Evolutionary conservation across 805 yeast species (phyloP).

Genomic region (Candida pseudofarinosa): DNA sequence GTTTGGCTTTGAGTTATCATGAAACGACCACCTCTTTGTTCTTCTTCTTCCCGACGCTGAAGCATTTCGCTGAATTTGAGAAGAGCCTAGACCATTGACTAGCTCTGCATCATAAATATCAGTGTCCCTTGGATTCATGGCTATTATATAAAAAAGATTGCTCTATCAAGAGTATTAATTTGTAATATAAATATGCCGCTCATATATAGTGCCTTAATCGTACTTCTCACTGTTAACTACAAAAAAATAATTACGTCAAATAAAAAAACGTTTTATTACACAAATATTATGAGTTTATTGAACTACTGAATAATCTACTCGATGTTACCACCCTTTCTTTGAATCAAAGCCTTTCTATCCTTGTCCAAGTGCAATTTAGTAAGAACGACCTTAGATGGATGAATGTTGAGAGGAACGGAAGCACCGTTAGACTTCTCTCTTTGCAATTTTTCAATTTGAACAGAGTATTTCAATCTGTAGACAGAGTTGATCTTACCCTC

Average conservation of each 20-base stretch:
- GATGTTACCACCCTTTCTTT: constrained; percentile 96
- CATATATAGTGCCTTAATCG: too few relatives aligned
- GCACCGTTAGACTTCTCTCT: constrained; percentile 98
- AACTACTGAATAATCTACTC: constrained; percentile 52
- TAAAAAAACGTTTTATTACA: constrained; percentile 4
- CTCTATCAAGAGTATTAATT: too few relatives aligned
- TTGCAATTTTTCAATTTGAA: constrained; percentile 95
- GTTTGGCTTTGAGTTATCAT: constrained; percentile 33
- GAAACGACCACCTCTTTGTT: constrained; percentile 42
- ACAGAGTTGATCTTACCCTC: constrained; percentile 98
- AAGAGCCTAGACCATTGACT: constrained; percentile 35
- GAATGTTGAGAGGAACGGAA: constrained; percentile 93
- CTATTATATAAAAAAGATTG: too few relatives aligned
- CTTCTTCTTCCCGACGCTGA: constrained; percentile 31
- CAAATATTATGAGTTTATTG: constrained; percentile 9
- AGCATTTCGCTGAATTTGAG: constrained; percentile 24
- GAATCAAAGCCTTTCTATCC: constrained; percentile 97
- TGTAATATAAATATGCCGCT: too few relatives aligned
- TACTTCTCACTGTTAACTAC: neutral
- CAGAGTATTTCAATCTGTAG: constrained; percentile 96
- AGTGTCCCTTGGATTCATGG: neutral
- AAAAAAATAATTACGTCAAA: constrained; percentile 9
- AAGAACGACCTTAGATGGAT: constrained; percentile 98
- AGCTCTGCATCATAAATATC: constrained; percentile 28
- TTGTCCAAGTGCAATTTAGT: constrained; percentile 97